Percentiles rank a stretch among this genome's conserved stretches.
Conservation (phyloP, 176 grass and related monocot species). For the Aegilops speltoides region DNA sequence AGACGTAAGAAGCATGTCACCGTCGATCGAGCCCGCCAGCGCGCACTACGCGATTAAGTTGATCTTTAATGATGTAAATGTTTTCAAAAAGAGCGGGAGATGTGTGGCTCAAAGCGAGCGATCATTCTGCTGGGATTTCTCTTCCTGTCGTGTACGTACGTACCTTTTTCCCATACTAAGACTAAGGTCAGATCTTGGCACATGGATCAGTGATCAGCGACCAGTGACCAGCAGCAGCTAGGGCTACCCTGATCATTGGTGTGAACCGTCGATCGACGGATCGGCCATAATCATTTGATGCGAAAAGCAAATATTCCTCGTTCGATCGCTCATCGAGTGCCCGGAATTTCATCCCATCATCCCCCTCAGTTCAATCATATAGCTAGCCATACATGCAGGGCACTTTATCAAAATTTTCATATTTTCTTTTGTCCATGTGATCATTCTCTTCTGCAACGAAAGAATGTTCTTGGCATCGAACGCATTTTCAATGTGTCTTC, state of each 20-base stretch:
- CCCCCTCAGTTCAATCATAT: neutral
- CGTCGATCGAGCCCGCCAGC: neutral
- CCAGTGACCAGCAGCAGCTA: slow-evolving; percentile 15
- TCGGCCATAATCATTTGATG: slow-evolving; percentile 51
- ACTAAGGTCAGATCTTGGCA: slow-evolving; percentile 22
- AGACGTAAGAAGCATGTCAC: neutral
- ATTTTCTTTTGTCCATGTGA: neutral
- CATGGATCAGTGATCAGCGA: slow-evolving; percentile 21
- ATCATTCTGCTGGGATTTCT: slow-evolving; percentile 39
- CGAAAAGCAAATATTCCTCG: slow-evolving; percentile 46
- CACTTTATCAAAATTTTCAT: neutral
- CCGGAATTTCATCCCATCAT: slow-evolving; percentile 43
- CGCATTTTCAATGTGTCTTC: neutral
- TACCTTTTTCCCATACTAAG: slow-evolving; percentile 30
- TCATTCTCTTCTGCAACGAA: neutral
- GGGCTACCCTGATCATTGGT: slow-evolving; percentile 37
- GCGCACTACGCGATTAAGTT: neutral
- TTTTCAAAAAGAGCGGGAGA: neutral
- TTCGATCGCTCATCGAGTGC: slow-evolving; percentile 18
- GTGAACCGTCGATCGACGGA: slow-evolving; percentile 14
- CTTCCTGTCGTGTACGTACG: slow-evolving; percentile 16
- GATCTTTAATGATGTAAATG: neutral
- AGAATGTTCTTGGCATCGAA: neutral
- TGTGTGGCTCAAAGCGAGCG: slow-evolving; percentile 29
- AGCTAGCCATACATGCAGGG: neutral